These are phyloP conservation scores for Fusarium incarnatum DNA, from an alignment of 2,329 filamentous ascomycete species.

Conservation along the genomic window DNA sequence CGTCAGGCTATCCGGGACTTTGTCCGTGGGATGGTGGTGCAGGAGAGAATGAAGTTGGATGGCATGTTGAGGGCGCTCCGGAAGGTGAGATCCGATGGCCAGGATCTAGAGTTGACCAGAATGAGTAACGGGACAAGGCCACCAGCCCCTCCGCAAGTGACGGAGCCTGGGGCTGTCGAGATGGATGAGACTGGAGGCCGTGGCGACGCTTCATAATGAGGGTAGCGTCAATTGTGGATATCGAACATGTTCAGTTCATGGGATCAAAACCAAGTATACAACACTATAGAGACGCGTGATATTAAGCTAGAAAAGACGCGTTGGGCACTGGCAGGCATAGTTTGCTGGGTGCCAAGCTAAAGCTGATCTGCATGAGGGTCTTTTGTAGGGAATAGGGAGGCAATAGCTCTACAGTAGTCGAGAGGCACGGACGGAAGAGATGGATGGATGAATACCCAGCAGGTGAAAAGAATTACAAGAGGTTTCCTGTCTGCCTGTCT, in stretches of 20 bases:
- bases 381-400: not conserved
- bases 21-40: slow-evolving; percentile 81
- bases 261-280: slow-evolving; percentile 28
- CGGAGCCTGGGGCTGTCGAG: slow-evolving; percentile 32
- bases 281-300: slow-evolving; percentile 44
- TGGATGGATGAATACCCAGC: slow-evolving; percentile 41
- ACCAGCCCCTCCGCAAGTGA: slow-evolving; percentile 24
- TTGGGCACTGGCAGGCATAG: slow-evolving; percentile 26
- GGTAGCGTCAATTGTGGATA: slow-evolving; percentile 32
- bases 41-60: slow-evolving; percentile 82
- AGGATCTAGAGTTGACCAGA: slow-evolving; percentile 14
- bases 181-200: slow-evolving; percentile 29
- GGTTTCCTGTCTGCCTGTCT: not conserved
- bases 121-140: slow-evolving; percentile 33
- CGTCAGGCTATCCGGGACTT: slow-evolving; percentile 79
- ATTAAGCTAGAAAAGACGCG: slow-evolving; percentile 40
- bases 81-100: slow-evolving; percentile 57
- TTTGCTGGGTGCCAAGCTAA: slow-evolving; percentile 3
- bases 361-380: slow-evolving; percentile 33
- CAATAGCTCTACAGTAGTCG: not conserved
- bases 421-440: slow-evolving; percentile 12
- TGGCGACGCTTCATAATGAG: slow-evolving; percentile 32
- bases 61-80: slow-evolving; percentile 84
- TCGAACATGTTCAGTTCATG: slow-evolving; percentile 8
- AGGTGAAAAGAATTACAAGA: slow-evolving; percentile 9